phyloP scores from a whole-genome alignment of 306 rosid genomes.

The Gynostemma pentaphyllum region DNA sequence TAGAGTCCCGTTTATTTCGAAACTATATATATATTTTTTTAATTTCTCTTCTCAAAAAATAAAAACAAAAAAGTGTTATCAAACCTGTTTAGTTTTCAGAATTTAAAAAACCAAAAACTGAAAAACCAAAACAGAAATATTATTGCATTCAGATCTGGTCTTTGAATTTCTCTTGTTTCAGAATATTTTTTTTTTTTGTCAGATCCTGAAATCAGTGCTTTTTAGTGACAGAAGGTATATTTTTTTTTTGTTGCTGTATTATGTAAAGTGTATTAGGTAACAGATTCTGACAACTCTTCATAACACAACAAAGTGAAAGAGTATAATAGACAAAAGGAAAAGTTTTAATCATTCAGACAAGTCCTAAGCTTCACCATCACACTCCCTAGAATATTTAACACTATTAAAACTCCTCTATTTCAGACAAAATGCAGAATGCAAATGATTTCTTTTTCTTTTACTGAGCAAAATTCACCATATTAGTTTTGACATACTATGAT shows the following conservation, averaged over 20 bases:
- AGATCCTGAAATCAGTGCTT: background rate
- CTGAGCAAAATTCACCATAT: no score
- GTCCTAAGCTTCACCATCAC: constrained; percentile 9
- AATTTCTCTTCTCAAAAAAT: no score
- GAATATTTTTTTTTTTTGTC: background rate
- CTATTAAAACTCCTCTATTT: background rate
- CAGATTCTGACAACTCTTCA: constrained; percentile 13
- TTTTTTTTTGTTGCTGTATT: background rate
- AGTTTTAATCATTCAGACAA: constrained; percentile 13
- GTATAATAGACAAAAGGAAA: constrained; percentile 6
- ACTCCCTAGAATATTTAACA: background rate
- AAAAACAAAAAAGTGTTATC: no score
- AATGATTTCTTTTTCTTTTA: no score
- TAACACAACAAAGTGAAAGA: constrained; percentile 2
- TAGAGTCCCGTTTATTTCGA: no score
- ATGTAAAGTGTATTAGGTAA: constrained; percentile 7
- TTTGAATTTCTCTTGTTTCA: background rate
- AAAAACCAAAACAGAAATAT: no score
- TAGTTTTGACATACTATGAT: background rate
- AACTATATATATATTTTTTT: no score
- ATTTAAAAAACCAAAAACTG: no score
- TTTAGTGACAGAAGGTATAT: background rate
- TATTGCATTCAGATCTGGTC: background rate
- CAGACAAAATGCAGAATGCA: background rate
- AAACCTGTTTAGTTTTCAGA: no score